A percentile compares a stretch with the other conserved stretches of the same genome.
These are phyloP conservation scores for Aspergillus novoparasiticus DNA, from an alignment of 2,329 filamentous ascomycete genomes.

Conservation along the genomic window DNA sequence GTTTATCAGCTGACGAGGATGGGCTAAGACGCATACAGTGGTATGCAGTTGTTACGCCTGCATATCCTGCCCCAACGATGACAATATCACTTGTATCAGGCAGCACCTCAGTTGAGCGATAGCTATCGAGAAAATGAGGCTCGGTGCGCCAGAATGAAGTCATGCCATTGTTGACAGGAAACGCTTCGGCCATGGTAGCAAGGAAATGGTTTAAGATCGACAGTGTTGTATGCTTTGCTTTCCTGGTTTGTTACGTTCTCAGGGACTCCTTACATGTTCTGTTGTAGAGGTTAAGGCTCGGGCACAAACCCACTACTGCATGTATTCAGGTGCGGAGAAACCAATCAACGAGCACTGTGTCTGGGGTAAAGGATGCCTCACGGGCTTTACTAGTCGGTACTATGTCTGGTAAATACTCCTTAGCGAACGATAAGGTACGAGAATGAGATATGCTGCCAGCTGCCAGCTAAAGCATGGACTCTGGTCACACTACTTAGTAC, in stretches of 20 bases:
- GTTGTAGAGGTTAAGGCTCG: neutral
- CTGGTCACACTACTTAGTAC: too few relatives aligned
- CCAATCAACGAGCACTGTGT: neutral
- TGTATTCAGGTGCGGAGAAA: neutral
- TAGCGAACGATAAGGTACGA: too few relatives aligned
- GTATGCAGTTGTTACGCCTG: slow-evolving; percentile 46
- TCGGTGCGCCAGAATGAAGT: slow-evolving; percentile 49
- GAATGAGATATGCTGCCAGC: too few relatives aligned
- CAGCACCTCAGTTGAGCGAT: slow-evolving; percentile 42
- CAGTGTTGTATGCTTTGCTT: too few relatives aligned
- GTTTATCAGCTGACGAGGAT: slow-evolving; percentile 5
- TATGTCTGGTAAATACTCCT: too few relatives aligned
- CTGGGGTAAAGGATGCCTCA: neutral
- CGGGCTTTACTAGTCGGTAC: too few relatives aligned
- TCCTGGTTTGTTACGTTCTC: neutral
- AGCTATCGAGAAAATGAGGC: slow-evolving; percentile 43
- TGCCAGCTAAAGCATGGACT: too few relatives aligned
- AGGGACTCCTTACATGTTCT: neutral
- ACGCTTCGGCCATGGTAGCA: slow-evolving; percentile 19
- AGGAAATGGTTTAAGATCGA: neutral
- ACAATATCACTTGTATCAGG: slow-evolving; percentile 46
- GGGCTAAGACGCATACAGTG: slow-evolving; percentile 37
- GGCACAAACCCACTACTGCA: neutral
- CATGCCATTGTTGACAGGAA: slow-evolving; percentile 25
- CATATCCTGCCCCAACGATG: slow-evolving; percentile 50